These are phyloP conservation scores for Coemansia sp. DNA, from an alignment of 192 early-diverging fungal species.

Conservation along the genomic window DNA sequence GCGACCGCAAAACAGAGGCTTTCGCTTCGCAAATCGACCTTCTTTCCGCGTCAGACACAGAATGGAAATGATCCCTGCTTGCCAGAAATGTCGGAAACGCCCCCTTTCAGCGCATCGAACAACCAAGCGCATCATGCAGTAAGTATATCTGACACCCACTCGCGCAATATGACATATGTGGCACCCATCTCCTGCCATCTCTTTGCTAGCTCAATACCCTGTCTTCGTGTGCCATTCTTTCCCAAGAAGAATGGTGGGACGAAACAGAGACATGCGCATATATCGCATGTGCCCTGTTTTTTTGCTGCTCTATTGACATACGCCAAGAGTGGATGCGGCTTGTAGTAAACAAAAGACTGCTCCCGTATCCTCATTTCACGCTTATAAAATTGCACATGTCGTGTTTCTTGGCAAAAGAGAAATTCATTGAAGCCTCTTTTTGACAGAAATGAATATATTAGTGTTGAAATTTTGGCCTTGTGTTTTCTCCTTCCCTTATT, in stretches of 20 bases:
- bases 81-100: background rate
- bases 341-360: background rate
- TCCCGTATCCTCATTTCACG: background rate
- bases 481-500: background rate
- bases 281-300: background rate
- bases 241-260: background rate
- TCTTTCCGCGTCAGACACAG: conserved; percentile 30
- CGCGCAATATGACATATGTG: background rate
- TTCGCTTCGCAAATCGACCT: conserved; percentile 29
- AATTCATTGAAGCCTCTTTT: background rate
- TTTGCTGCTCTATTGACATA: background rate
- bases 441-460: background rate
- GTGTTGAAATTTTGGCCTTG: background rate
- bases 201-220: background rate
- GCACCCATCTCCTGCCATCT: background rate
- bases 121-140: conserved; percentile 21
- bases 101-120: conserved; percentile 7
- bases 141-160: conserved; percentile 15
- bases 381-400: background rate
- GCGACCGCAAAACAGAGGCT: conserved; percentile 37
- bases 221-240: background rate
- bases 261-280: background rate
- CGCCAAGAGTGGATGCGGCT: background rate
- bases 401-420: background rate
- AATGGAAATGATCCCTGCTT: background rate